Percentiles rank a stretch among this genome's conserved stretches.
Conservation (phyloP, 768 basidiomycete species). For the Gyrodon lividus region DNA sequence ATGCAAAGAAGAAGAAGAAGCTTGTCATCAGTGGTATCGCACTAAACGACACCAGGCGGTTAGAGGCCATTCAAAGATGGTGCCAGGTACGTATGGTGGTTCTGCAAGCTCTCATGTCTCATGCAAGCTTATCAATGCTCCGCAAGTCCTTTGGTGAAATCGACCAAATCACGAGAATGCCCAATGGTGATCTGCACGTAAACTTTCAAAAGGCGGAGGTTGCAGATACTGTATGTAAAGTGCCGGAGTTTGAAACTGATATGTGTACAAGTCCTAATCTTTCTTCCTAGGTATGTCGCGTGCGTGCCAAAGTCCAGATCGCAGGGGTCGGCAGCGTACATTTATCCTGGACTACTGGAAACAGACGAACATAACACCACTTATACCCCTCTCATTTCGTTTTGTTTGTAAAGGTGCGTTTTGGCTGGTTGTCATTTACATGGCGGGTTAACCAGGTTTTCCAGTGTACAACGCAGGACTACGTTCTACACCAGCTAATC, state of each 20-base stretch:
- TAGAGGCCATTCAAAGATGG: constrained; percentile 71
- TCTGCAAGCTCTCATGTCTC: not conserved
- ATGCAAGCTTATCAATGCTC: constrained; percentile 10
- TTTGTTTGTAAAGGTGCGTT: constrained; percentile 27
- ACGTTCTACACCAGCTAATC: constrained; percentile 26
- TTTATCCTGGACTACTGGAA: constrained; percentile 70
- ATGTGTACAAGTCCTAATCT: constrained; percentile 5
- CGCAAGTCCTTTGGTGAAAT: constrained; percentile 74
- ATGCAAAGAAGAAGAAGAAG: constrained; percentile 58
- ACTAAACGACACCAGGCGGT: constrained; percentile 55
- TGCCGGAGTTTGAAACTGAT: not conserved
- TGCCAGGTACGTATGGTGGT: constrained; percentile 68
- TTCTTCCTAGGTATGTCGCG: constrained; percentile 62
- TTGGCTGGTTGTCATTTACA: not conserved
- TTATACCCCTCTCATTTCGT: not conserved
- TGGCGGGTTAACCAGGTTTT: constrained; percentile 3
- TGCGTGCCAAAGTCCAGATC: constrained; percentile 74
- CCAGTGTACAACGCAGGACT: constrained; percentile 29
- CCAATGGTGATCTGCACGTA: constrained; percentile 77
- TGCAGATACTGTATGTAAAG: constrained; percentile 66
- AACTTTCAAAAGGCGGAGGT: constrained; percentile 74
- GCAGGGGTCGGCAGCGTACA: constrained; percentile 75
- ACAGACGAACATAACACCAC: constrained; percentile 34
- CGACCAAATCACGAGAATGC: constrained; percentile 67
- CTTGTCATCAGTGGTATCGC: constrained; percentile 71